A percentile compares a stretch with the other conserved stretches of the same genome.
phyloP scores from a whole-genome alignment of 768 basidiomycete genomes.

The Suillus paluster region DNA sequence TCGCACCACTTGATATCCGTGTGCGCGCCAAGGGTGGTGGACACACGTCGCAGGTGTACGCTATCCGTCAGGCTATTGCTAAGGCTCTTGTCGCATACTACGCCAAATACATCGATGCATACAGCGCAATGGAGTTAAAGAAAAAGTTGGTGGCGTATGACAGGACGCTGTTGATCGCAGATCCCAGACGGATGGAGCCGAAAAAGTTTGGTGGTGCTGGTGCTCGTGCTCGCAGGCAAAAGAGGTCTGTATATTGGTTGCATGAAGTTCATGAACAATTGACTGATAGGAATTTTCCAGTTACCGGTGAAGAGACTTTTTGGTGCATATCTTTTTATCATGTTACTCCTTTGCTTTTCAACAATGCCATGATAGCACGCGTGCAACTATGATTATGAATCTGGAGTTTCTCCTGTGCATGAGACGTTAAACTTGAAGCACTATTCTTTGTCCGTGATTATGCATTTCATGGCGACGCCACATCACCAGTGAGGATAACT shows the following conservation, averaged over 20 bases:
- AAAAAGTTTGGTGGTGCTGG: slow-evolving; percentile 99
- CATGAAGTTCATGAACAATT: not conserved
- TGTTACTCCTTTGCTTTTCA: slow-evolving; percentile 46
- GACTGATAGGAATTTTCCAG: slow-evolving; percentile 39
- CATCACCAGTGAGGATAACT: not conserved
- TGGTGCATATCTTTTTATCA: slow-evolving; percentile 44
- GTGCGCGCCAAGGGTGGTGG: slow-evolving; percentile 99
- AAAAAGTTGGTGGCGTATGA: slow-evolving; percentile 98
- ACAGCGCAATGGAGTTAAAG: slow-evolving; percentile 96
- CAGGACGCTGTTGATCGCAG: slow-evolving; percentile 86
- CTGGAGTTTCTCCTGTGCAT: slow-evolving; percentile 13
- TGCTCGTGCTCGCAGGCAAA: slow-evolving; percentile 98
- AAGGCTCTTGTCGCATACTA: slow-evolving; percentile 98
- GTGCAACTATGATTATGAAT: slow-evolving; percentile 38
- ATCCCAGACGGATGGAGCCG: slow-evolving; percentile 97
- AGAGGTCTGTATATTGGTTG: slow-evolving; percentile 59
- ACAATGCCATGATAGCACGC: slow-evolving; percentile 40
- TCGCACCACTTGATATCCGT: slow-evolving; percentile 89
- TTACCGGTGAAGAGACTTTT: slow-evolving; percentile 59
- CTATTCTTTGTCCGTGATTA: not conserved
- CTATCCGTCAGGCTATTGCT: slow-evolving; percentile 97
- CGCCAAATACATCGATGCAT: slow-evolving; percentile 98
- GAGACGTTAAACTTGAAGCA: not conserved
- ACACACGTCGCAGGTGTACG: slow-evolving; percentile 98
- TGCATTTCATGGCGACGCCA: not conserved